These are phyloP conservation scores for Alternaria incomplexa DNA, from an alignment of 2,329 filamentous ascomycete genomes.

Conservation along the genomic window DNA sequence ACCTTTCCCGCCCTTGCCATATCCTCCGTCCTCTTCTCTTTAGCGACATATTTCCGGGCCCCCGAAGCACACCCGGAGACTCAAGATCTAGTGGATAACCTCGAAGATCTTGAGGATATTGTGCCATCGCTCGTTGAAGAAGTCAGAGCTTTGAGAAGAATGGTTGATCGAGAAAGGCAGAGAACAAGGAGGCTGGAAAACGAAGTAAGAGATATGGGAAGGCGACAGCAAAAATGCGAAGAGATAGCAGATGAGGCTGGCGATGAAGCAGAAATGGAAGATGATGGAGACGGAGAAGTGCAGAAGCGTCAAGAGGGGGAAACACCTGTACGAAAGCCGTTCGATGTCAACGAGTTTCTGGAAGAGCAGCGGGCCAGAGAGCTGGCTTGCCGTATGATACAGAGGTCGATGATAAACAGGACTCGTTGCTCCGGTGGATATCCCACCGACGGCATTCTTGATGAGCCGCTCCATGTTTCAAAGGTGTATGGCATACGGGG, in stretches of 20 bases:
- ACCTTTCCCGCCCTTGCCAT: neutral
- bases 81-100: neutral
- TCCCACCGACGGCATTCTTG: neutral
- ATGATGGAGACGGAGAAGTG: neutral
- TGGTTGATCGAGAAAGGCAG: neutral
- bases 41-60: neutral
- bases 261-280: neutral
- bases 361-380: neutral
- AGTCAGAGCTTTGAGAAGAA: neutral
- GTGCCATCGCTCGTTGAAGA: neutral
- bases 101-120: neutral
- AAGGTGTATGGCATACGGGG: neutral
- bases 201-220: neutral
- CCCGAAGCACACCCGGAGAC: neutral
- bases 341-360: neutral
- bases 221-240: neutral
- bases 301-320: neutral
- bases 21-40: neutral
- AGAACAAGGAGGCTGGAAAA: neutral
- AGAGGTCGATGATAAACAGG: neutral
- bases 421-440: accelerated
- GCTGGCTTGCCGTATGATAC: neutral
- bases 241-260: neutral
- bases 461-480: neutral
- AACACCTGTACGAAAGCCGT: neutral